Conservation (phyloP, 306 rosid species). For the Carpinus viminea region DNA sequence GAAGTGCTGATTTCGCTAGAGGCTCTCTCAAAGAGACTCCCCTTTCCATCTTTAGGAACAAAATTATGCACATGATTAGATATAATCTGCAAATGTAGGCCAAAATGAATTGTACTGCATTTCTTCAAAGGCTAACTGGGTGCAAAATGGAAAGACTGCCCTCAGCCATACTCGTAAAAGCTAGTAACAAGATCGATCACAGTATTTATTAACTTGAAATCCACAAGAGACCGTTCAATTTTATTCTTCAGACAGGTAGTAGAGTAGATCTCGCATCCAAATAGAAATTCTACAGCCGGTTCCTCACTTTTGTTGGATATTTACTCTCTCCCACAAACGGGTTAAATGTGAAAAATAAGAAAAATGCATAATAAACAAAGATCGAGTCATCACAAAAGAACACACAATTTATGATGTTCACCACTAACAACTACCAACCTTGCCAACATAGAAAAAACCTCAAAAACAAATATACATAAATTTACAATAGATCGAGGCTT, state of each 20-base stretch:
- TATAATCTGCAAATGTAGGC: neutral
- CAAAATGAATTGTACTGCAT: neutral
- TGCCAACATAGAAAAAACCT: neutral
- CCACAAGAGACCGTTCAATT: slow-evolving; percentile 20
- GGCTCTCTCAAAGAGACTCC: slow-evolving; percentile 90
- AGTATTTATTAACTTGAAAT: slow-evolving; percentile 89
- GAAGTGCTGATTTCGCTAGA: slow-evolving; percentile 92
- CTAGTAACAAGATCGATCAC: slow-evolving; percentile 89
- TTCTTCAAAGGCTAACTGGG: slow-evolving; percentile 46
- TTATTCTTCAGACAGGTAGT: slow-evolving; percentile 13
- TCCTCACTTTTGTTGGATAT: neutral
- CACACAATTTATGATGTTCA: neutral
- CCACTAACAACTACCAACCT: neutral
- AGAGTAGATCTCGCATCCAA: neutral
- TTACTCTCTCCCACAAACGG: too few species aligned
- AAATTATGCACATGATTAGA: slow-evolving; percentile 16
- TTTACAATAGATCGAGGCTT: neutral
- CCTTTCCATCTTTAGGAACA: slow-evolving; percentile 65
- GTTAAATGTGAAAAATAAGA: too few species aligned
- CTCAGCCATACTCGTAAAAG: slow-evolving; percentile 99
- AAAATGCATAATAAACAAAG: too few species aligned
- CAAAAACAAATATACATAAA: neutral
- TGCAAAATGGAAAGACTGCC: slow-evolving; percentile 97
- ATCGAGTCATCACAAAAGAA: too few species aligned
- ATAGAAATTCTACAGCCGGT: neutral